These are phyloP conservation scores for Basidiobolus meristosporus DNA, from an alignment of 371 early-diverging fungal species.

Conservation along the genomic window DNA sequence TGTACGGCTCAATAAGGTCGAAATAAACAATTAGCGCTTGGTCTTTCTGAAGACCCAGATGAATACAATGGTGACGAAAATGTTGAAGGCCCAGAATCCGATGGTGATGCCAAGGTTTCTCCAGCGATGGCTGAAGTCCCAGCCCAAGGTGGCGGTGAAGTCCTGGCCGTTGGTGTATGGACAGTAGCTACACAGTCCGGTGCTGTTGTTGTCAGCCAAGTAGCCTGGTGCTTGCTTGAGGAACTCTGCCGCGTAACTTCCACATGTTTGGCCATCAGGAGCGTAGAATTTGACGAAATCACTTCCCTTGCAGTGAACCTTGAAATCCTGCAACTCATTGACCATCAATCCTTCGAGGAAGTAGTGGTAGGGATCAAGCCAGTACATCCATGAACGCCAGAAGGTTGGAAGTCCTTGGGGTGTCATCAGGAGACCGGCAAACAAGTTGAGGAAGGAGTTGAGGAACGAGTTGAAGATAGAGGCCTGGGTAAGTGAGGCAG, in stretches of 20 bases:
- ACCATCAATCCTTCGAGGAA: slow-evolving; percentile 45
- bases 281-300: slow-evolving; percentile 26
- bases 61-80: no score
- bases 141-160: slow-evolving; percentile 27
- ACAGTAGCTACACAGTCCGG: slow-evolving; percentile 40
- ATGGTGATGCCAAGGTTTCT: slow-evolving; percentile 36
- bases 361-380: slow-evolving; percentile 55
- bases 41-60: no score
- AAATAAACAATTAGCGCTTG: no score
- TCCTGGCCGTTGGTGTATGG: slow-evolving; percentile 33
- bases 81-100: no score
- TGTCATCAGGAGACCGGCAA: slow-evolving; percentile 54
- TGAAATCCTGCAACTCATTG: slow-evolving; percentile 36
- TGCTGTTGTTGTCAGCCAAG: slow-evolving; percentile 20
- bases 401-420: slow-evolving; percentile 40
- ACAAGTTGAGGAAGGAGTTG: slow-evolving; percentile 42
- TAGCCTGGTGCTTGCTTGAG: slow-evolving; percentile 30
- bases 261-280: slow-evolving; percentile 39
- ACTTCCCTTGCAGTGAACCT: slow-evolving; percentile 20
- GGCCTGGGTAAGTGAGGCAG: slow-evolving; percentile 29
- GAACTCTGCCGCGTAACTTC: slow-evolving; percentile 31
- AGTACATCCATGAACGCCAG: slow-evolving; percentile 64
- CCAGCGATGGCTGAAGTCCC: slow-evolving; percentile 46
- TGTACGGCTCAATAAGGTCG: no score
- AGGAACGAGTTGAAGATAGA: slow-evolving; percentile 54